Percentiles rank a stretch among this genome's conserved stretches.
phyloP scores from a whole-genome alignment of 768 basidiomycete species.

The Suillus lakei region DNA sequence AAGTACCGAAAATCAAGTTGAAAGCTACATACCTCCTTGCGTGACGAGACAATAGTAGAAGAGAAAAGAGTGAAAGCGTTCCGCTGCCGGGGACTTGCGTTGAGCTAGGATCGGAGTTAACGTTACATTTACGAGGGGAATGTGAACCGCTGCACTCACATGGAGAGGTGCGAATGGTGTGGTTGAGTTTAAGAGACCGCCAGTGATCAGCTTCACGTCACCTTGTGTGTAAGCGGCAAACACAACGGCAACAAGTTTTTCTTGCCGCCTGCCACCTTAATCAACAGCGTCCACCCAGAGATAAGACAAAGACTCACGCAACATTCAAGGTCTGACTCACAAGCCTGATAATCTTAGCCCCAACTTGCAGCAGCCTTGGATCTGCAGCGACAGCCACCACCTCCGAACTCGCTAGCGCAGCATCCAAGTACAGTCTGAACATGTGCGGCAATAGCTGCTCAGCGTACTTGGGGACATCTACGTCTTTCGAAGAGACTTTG shows the following conservation, averaged over 20 bases:
- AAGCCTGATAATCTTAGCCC: constrained; percentile 68
- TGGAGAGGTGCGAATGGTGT: constrained; percentile 52
- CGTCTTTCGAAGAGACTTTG: constrained; percentile 59
- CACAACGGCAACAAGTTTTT: constrained; percentile 52
- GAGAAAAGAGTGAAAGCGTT: constrained; percentile 72
- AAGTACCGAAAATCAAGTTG: not conserved
- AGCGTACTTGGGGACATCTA: constrained; percentile 80
- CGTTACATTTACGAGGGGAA: not conserved
- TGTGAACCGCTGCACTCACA: constrained; percentile 39
- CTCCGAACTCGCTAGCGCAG: constrained; percentile 34
- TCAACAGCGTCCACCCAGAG: constrained; percentile 7
- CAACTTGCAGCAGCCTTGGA: constrained; percentile 40
- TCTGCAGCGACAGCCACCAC: constrained; percentile 39
- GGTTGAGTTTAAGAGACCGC: constrained; percentile 53
- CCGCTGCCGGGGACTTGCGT: constrained; percentile 46
- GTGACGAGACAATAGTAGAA: constrained; percentile 65
- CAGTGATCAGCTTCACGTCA: constrained; percentile 52
- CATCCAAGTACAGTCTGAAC: constrained; percentile 63
- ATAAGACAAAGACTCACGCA: constrained; percentile 56
- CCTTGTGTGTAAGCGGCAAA: constrained; percentile 46
- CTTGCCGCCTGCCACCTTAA: constrained; percentile 56
- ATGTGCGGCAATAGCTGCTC: constrained; percentile 76
- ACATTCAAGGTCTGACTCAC: constrained; percentile 65
- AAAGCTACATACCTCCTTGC: constrained; percentile 60
- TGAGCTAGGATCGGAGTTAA: constrained; percentile 16